Evolutionary conservation across 2,329 filamentous ascomycete genomes (phyloP).

Genomic region (Aspergillus ustus): DNA sequence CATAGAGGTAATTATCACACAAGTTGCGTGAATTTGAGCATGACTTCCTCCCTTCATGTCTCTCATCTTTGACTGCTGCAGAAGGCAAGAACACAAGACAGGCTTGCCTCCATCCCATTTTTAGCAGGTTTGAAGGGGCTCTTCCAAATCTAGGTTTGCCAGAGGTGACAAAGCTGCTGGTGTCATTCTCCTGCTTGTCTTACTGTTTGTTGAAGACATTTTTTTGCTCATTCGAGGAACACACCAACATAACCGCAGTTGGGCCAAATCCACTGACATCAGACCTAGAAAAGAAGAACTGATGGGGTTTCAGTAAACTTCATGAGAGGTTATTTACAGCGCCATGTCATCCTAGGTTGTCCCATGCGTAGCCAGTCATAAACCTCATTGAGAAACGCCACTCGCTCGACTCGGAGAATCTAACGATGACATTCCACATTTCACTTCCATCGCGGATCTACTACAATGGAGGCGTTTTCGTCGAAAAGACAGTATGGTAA

Average conservation of each 20-base stretch:
- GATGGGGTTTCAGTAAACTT: not conserved
- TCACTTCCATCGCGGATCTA: constrained; percentile 27
- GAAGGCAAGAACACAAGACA: not conserved
- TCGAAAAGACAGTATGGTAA: constrained; percentile 24
- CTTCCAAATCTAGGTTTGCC: not conserved
- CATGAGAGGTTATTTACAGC: not conserved
- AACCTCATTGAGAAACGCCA: not conserved
- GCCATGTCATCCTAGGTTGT: not conserved
- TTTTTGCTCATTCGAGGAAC: not conserved
- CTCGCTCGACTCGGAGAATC: not conserved
- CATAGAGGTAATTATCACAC: not conserved
- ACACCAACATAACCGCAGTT: not conserved
- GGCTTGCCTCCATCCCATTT: not conserved
- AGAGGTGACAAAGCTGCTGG: not conserved
- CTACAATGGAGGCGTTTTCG: constrained; percentile 26
- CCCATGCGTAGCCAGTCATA: not conserved
- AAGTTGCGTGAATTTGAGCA: not conserved
- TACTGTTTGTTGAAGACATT: not conserved
- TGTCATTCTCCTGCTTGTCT: not conserved
- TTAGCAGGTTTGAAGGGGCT: not conserved
- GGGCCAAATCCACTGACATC: not conserved
- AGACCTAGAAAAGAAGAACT: not conserved
- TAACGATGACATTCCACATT: not conserved
- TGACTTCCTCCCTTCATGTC: not conserved
- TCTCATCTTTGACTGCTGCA: not conserved